Base-by-base conservation (phyloP, 306 rosid genomes). In the Quercus bicolor region DNA sequence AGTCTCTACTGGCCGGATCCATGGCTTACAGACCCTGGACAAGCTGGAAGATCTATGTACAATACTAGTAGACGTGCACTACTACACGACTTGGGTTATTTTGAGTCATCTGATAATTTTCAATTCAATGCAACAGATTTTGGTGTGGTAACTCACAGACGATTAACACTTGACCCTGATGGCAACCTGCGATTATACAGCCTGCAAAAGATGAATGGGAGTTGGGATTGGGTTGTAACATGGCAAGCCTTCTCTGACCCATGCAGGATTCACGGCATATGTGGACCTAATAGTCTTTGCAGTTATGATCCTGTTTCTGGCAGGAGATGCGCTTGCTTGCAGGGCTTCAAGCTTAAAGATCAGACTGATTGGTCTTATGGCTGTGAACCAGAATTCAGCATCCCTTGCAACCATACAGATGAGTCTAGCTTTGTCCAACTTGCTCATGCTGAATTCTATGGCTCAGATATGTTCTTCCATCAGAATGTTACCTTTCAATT, bases 241-340 rank as follows among this genome's bases (percentile, higher is more conserved):
- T 87, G 91, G 91, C 87, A 83, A 51, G 82, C 91, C 20, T 12
- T 76, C 73, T 0, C 54, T 0, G 51, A 86, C 6, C 75, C 93
- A 0, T 87, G 97, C 54, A 62, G 6, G 4, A 59, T 89, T 80
- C 90, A 89, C 54, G 96, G 93, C 2, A 6, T 89, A 15, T 89
- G 93, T 37, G 93, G 93, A 2, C 66, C 75, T 54, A 89, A 85
- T 23, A 85, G 90, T 72, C 45, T 85, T 77, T 89, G 93, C 56
- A 77, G 78, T 70, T 24, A 83, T 8, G 56, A 82, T 45, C 82
- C 51, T 34, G 28, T 77, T 1, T 4, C 4, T 0, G 93, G 91
- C 5, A 85, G 91, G 33, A 83, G 73, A 55, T 89, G 93, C 78
- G 79, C 78, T 34, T 89, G 93, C 78, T 40, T 87, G 40, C 84